Evolutionary conservation across 345 rosid genomes (phyloP), one percentile per base, ranked within the genome.

Genomic region (Boechera stricta): DNA sequence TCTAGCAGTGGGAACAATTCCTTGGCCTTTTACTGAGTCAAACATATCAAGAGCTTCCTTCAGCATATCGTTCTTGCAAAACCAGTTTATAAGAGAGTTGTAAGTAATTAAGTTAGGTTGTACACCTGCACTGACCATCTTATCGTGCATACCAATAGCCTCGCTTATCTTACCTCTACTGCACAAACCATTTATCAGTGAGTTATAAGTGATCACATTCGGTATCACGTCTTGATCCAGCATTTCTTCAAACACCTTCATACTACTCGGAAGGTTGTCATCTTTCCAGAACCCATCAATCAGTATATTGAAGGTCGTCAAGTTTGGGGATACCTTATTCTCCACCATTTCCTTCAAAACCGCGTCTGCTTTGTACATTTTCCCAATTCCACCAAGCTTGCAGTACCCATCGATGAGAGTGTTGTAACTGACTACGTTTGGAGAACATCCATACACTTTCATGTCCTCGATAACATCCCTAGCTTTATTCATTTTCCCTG

Each of bases 261-360:
- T 57, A 13, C 92, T 91, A 8, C 86, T 86, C 0, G 74, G 60
- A 42, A 82, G 65, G 58, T 87, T 90, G 12, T 66, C 87, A 77
- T 94, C 96, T 87, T 87, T 86, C 76, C 94, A 94, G 57, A 84
- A 91, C 28, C 98, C 94, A 80, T 90, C 84, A 36, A 90, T 90
- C 87, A 94, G 81, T 73, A 77, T 90, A 83, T 91, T 94, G 83
- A 80, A 94, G 12, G 93, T 91, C 44, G 85, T 67, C 84, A 80
- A 84, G 71, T 86, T 84, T 5, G 87, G 86, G 2, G 28, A 62
- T 58, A 91, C 79, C 24, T 83, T 80, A 71, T 47, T 81, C 53
- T 76, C 86, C 52, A 83, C 79, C 98, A 91, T 93, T 73, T 91
- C 86, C 76, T 82, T 89, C 80, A 94, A 72, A 79, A 85, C 35